Conservation (phyloP, 2,329 filamentous ascomycete genomes). For the Nannizzia gypsea region DNA sequence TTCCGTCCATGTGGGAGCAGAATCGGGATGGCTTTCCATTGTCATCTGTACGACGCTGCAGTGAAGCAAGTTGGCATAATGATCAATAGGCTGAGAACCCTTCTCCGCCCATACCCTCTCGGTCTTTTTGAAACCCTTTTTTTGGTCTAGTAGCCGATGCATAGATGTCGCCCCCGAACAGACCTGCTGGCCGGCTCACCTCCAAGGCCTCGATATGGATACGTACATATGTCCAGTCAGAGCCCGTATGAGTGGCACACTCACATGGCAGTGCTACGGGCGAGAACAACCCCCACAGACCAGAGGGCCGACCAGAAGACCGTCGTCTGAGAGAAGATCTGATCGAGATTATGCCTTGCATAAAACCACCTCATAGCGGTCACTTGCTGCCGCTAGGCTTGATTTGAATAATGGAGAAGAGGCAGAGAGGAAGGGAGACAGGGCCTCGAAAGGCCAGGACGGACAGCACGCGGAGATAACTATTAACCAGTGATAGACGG, state of each 20-base stretch:
- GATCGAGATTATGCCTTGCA: slow-evolving; percentile 2
- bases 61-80: not conserved
- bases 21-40: not conserved
- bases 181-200: not conserved
- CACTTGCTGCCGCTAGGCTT: not conserved
- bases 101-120: not conserved
- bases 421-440: not conserved
- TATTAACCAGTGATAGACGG: not conserved
- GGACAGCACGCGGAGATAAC: not conserved
- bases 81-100: not conserved
- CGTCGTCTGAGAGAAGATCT: not conserved
- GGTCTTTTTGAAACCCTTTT: too few relatives aligned
- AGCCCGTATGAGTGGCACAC: not conserved
- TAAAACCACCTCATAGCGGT: not conserved
- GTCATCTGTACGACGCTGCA: slow-evolving; percentile 1
- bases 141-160: not conserved
- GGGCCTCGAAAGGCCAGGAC: not conserved
- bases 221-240: not conserved
- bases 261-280: not conserved
- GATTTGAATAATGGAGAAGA: not conserved
- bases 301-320: too few relatives aligned
- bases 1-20: not conserved
- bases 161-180: not conserved
- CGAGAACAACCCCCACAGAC: not conserved
- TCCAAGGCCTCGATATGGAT: not conserved